Conservation (phyloP, 768 basidiomycete genomes). For the Kwoniella pini region DNA sequence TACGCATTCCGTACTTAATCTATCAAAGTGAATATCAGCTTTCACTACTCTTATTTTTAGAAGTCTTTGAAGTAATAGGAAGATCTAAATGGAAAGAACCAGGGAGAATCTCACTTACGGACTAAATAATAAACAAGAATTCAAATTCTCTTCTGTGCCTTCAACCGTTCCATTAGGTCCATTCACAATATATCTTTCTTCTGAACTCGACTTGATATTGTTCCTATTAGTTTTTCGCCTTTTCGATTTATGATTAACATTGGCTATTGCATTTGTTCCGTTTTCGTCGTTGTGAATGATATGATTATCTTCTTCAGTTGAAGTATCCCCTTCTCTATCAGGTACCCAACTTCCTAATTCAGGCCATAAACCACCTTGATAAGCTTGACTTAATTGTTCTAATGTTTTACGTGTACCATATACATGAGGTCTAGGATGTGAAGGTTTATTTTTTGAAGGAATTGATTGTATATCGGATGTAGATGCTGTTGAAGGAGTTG, state of each 20-base stretch:
- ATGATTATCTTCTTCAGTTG: too few species aligned
- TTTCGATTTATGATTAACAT: not conserved
- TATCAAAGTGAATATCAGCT: not conserved
- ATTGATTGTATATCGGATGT: conserved; percentile 5
- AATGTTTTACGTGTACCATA: conserved; percentile 40
- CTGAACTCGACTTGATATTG: conserved; percentile 1
- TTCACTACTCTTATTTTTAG: not conserved
- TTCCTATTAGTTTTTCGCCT: not conserved
- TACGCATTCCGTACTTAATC: conserved; percentile 10
- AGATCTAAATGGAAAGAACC: not conserved
- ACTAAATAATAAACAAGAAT: conserved; percentile 29
- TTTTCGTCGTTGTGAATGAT: not conserved
- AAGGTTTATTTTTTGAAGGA: not conserved
- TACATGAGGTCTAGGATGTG: conserved; percentile 32
- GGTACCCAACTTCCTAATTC: conserved; percentile 48
- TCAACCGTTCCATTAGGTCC: conserved; percentile 3
- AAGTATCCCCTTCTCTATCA: conserved; percentile 4
- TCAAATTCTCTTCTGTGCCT: conserved; percentile 11
- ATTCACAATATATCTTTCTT: not conserved
- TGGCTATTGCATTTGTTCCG: too few species aligned
- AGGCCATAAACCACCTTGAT: conserved; percentile 50
- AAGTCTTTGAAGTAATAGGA: too few species aligned
- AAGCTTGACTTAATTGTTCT: conserved; percentile 39
- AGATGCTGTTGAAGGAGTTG: not conserved
- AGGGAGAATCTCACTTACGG: conserved; percentile 24